Evolutionary conservation across 2,329 filamentous ascomycete species (phyloP), one percentile per base, ranked within the genome.

Genomic region (Lasiodiplodia sp.): DNA sequence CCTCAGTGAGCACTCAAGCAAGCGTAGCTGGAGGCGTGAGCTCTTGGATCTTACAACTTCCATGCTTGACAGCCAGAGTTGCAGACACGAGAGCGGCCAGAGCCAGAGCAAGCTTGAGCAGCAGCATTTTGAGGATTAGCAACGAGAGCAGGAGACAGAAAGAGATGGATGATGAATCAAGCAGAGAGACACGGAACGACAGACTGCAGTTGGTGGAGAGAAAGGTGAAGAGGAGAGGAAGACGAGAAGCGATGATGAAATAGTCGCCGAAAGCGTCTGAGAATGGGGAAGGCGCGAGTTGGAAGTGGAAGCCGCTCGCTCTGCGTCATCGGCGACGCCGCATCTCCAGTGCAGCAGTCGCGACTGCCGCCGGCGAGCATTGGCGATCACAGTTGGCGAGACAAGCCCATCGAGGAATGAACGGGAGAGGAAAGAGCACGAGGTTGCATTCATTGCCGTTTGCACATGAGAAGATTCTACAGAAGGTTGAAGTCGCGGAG

Each of bases 171-270:
- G 18, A 49, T 28, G 28, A 28, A 18, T 31, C 14, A 37, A 57
- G 37, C 37, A 28, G 28, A 18, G 47, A 67, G 28, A 63, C 23
- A 37, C 52, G 25, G 49, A 70, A 57, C 40, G 69, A 70, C 14
- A 44, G 67, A 49, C 40, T 31, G 57, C 23, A 67, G 69, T 65
- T 64, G 64, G 69, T 37, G 49, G 56, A 62, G 51, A 67, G 47
- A 38, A 55, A 67, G 62, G 52, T 52, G 28, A 60, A 66, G 58
- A 38, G 40, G 53, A 25, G 62, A 38, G 23, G 60, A 66, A 38
- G 69, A 57, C 28, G 56, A 47, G 52, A 62, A 55, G 56, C 14
- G 23, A 8, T 44, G 23, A 8, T 37, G 60, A 64, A 52, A 34
- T 64, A 64, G n/a, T 21, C 6, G 12, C 31, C 18, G 25, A 18